These are phyloP conservation scores for Lophium mytilinum DNA, from an alignment of 495 filamentous ascomycete genomes.

Conservation along the genomic window DNA sequence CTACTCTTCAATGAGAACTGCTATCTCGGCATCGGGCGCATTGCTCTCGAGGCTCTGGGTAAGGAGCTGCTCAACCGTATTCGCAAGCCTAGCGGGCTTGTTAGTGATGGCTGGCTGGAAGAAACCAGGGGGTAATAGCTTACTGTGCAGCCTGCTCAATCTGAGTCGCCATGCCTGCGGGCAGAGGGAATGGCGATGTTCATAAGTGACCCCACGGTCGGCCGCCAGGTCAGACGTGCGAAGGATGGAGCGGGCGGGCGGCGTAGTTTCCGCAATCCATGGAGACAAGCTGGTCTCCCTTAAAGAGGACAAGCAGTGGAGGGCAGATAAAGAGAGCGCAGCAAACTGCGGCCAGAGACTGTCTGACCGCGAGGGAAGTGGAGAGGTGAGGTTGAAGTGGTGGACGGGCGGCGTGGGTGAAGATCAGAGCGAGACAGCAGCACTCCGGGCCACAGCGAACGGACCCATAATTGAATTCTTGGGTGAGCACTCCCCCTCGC, in stretches of 20 bases:
- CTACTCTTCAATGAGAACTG: constrained; percentile 15
- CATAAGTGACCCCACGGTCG: constrained; percentile 44
- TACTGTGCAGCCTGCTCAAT: constrained; percentile 21
- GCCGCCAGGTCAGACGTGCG: constrained; percentile 49
- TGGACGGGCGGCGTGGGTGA: background rate
- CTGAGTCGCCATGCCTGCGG: constrained; percentile 39
- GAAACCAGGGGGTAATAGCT: constrained; percentile 27
- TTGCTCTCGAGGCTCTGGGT: constrained; percentile 11
- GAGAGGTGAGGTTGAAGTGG: background rate
- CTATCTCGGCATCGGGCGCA: constrained; percentile 8
- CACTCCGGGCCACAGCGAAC: no score
- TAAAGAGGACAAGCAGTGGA: constrained; percentile 19
- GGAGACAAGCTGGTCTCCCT: constrained; percentile 11
- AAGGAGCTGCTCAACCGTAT: constrained; percentile 13
- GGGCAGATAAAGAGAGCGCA: background rate
- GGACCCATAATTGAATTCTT: no score
- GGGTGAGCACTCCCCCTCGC: no score
- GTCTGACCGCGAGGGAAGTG: background rate
- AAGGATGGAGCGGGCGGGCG: constrained; percentile 33
- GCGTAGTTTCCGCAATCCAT: constrained; percentile 36
- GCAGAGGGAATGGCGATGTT: constrained; percentile 18
- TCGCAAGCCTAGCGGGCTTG: constrained; percentile 15
- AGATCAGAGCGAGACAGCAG: background rate
- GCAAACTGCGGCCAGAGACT: constrained; percentile 15
- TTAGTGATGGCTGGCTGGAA: background rate